Conservation (phyloP, 306 rosid species). For the Ormosia emarginata region DNA sequence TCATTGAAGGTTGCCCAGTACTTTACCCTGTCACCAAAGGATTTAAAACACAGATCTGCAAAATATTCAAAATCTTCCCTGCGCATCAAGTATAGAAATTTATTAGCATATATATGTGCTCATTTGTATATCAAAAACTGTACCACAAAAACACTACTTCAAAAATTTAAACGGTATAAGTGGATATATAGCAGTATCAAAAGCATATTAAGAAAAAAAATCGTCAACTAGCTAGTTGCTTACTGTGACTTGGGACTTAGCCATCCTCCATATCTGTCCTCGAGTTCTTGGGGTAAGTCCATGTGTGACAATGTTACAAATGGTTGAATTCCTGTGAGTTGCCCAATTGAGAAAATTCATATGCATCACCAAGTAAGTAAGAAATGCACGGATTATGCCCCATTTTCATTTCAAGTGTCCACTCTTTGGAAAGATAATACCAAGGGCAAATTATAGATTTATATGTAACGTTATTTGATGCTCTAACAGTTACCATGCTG, state of each 20-base stretch:
- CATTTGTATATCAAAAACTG: neutral
- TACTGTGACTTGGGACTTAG: conserved; percentile 34
- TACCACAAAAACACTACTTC: neutral
- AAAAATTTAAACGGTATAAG: neutral
- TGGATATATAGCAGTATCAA: neutral
- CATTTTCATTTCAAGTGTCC: neutral
- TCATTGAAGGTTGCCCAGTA: conserved; percentile 47
- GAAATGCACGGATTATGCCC: neutral
- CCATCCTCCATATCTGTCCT: conserved; percentile 38
- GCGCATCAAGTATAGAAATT: neutral
- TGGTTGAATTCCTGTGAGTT: conserved; percentile 37
- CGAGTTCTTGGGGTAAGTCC: conserved; percentile 38
- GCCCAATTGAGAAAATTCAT: neutral
- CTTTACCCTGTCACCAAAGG: conserved; percentile 46
- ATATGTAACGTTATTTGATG: neutral
- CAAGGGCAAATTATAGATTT: neutral
- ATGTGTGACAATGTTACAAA: conserved; percentile 37
- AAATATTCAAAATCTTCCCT: conserved; percentile 38
- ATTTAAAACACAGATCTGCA: conserved; percentile 25
- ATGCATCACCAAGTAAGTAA: neutral
- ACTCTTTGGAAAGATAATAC: neutral
- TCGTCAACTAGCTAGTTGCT: neutral
- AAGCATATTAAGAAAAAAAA: neutral
- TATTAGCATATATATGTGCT: neutral
- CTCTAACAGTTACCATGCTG: neutral